Percentiles rank a stretch among this genome's conserved stretches.
Evolutionary conservation across 768 basidiomycete genomes (phyloP).

Genomic region (Leccinum fibrillosum): DNA sequence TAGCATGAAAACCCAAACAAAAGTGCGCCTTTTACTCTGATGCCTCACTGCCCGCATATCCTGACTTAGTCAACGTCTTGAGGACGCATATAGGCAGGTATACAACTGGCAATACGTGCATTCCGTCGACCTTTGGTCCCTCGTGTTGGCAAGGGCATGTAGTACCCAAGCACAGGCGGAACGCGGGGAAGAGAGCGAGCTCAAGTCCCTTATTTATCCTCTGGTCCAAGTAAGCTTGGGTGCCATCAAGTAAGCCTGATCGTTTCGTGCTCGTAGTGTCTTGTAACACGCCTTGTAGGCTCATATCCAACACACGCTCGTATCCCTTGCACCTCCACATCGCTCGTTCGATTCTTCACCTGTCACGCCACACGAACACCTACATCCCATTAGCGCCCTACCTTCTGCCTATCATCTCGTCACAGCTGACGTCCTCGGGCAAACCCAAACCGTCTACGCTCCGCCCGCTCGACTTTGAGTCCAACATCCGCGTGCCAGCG

Average conservation of each 20-base stretch:
- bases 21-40: constrained; percentile 43
- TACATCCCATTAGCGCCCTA: constrained; percentile 88
- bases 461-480: constrained; percentile 85
- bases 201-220: constrained; percentile 90
- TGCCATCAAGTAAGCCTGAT: constrained; percentile 71
- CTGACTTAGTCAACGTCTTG: constrained; percentile 8
- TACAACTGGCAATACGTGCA: constrained; percentile 99
- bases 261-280: not conserved
- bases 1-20: constrained; percentile 85
- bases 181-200: constrained; percentile 63
- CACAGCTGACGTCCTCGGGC: constrained; percentile 61
- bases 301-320: constrained; percentile 87
- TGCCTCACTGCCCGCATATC: constrained; percentile 2
- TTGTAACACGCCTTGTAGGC: constrained; percentile 43
- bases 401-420: constrained; percentile 81
- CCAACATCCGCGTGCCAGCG: constrained; percentile 80
- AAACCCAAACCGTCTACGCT: constrained; percentile 83
- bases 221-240: constrained; percentile 93
- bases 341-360: constrained; percentile 80
- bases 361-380: constrained; percentile 77
- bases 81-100: constrained; percentile 92
- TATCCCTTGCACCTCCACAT: constrained; percentile 95
- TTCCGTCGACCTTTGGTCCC: constrained; percentile 93
- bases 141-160: constrained; percentile 82
- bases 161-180: constrained; percentile 52